Conservation (phyloP, 1,284 basidiomycete genomes). For the Ceraceosorus guamensis region DNA sequence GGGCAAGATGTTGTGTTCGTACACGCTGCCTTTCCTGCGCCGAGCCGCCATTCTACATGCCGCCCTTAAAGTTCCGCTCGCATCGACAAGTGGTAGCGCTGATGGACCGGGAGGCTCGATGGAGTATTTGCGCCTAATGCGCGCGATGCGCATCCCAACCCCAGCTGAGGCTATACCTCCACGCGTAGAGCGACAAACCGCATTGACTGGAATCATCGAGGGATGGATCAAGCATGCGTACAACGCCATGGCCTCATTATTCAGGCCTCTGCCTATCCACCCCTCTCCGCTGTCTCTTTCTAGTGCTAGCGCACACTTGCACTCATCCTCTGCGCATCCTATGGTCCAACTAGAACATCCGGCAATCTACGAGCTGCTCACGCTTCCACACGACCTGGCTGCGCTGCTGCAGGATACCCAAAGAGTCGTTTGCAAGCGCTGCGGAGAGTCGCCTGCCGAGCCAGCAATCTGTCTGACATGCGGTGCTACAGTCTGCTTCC, state of each 20-base stretch:
- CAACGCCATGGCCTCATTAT: conserved; percentile 39
- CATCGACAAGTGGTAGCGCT: not conserved
- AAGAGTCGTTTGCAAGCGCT: conserved; percentile 66
- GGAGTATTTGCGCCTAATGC: conserved; percentile 38
- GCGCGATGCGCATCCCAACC: conserved; percentile 28
- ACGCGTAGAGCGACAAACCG: conserved; percentile 35
- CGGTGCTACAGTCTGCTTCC: conserved; percentile 78
- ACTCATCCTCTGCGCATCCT: conserved; percentile 41
- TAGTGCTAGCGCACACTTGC: conserved; percentile 16
- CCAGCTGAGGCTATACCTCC: conserved; percentile 36
- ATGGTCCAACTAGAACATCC: conserved; percentile 67
- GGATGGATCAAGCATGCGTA: conserved; percentile 48
- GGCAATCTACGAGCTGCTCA: conserved; percentile 72
- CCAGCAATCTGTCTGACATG: conserved; percentile 89
- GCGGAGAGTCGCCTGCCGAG: conserved; percentile 71
- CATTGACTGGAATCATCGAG: conserved; percentile 41
- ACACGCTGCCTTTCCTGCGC: conserved; percentile 89
- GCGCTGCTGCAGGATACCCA: conserved; percentile 67
- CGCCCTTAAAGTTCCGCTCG: conserved; percentile 45
- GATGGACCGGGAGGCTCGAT: not conserved
- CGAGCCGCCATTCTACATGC: conserved; percentile 78
- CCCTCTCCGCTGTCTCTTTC: conserved; percentile 16
- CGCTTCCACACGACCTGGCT: conserved; percentile 74
- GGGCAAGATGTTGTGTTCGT: conserved; percentile 77
- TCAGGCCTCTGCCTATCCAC: conserved; percentile 43